Conservation (phyloP, 225 moss, liverwort and hornwort genomes). For the Rhytidiadelphus loreus region DNA sequence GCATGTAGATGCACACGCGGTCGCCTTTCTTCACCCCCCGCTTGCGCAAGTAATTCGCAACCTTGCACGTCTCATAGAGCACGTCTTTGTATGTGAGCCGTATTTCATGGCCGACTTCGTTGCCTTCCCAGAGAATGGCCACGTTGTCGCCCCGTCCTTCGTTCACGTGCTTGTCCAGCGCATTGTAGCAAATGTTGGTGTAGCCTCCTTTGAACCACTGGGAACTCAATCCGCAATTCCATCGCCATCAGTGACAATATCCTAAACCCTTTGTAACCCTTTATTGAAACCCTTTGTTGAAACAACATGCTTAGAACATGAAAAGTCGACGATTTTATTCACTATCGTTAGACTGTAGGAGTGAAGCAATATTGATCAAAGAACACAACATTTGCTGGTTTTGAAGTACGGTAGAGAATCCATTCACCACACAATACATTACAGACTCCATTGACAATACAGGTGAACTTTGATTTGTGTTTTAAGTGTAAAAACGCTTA, state of each 20-base stretch:
- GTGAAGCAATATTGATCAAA: background rate
- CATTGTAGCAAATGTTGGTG: constrained; percentile 87
- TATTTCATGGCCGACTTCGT: constrained; percentile 48
- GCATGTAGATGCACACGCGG: constrained; percentile 81
- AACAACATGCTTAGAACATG: background rate
- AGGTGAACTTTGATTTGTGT: background rate
- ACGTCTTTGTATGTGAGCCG: constrained; percentile 51
- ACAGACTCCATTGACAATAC: background rate
- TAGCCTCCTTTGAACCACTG: constrained; percentile 91
- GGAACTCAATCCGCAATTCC: background rate
- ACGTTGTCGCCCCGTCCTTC: constrained; percentile 52
- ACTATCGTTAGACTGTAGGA: background rate
- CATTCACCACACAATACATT: background rate
- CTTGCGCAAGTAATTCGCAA: constrained; percentile 70
- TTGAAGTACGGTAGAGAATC: background rate
- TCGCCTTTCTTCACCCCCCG: constrained; percentile 80
- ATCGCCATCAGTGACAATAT: background rate
- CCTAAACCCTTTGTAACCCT: background rate
- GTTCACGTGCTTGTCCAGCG: constrained; percentile 75
- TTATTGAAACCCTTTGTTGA: background rate
- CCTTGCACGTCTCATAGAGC: constrained; percentile 49
- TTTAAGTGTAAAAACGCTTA: background rate
- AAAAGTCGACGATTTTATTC: background rate
- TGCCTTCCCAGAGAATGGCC: constrained; percentile 92
- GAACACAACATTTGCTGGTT: background rate